phyloP scores from a whole-genome alignment of 2,329 filamentous ascomycete genomes.

The Nemania abortiva region DNA sequence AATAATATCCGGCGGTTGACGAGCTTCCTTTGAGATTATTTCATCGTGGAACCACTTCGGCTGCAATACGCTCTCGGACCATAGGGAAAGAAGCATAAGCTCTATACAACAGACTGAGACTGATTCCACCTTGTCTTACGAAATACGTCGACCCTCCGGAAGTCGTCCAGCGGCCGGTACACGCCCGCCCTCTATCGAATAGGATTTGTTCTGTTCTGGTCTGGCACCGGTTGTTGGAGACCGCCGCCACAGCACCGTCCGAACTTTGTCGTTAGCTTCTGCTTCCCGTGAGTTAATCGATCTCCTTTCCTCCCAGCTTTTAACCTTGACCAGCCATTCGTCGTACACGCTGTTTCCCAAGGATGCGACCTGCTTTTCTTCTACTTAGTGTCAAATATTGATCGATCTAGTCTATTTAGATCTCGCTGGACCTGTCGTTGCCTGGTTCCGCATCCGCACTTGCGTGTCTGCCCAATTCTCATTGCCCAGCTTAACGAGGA shows the following conservation, averaged over 20 bases:
- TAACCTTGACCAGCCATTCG: neutral
- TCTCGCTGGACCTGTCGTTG: conserved; percentile 17
- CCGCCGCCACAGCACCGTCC: conserved; percentile 6
- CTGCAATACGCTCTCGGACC: conserved; percentile 16
- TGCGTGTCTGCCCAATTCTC: conserved; percentile 31
- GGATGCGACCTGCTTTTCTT: neutral
- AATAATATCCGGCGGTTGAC: conserved; percentile 1
- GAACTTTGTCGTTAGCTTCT: conserved; percentile 21
- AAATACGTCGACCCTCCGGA: conserved; percentile 1
- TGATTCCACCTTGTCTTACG: conserved; percentile 34
- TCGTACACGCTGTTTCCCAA: conserved; percentile 4
- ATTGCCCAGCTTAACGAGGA: conserved; percentile 25
- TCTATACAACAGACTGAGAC: conserved; percentile 29
- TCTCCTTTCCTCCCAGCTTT: conserved; percentile 1
- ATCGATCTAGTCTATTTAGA: conserved; percentile 25
- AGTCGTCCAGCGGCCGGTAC: conserved; percentile 15
- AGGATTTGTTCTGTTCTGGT: conserved; percentile 15
- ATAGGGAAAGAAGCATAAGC: conserved; percentile 23
- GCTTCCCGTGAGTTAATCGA: conserved; percentile 31
- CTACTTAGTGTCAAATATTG: conserved; percentile 3
- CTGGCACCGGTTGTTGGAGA: conserved; percentile 11
- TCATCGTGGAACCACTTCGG: conserved; percentile 16
- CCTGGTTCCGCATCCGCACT: conserved; percentile 17
- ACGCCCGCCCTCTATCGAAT: conserved; percentile 7
- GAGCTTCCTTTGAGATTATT: conserved; percentile 12